Evolutionary conservation across 768 basidiomycete species (phyloP).

Genomic region (Lanmaoa rubissima): DNA sequence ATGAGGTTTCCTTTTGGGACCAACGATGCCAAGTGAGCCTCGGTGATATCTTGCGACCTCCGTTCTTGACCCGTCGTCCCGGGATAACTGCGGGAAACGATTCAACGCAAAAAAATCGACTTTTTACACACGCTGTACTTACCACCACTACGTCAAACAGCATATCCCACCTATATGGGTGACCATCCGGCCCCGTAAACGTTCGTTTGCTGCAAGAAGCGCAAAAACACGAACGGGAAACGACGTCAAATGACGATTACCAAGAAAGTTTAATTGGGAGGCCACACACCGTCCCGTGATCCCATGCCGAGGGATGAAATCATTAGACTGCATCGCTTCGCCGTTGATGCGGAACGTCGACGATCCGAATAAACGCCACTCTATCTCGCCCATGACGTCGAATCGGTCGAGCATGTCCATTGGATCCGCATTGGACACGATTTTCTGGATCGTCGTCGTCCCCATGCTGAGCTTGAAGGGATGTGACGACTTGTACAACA

Average conservation of each 20-base stretch:
- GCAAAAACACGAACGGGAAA: neutral
- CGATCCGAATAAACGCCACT: constrained; percentile 27
- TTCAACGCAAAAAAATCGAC: too few species aligned
- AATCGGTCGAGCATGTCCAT: constrained; percentile 28
- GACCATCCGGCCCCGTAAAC: constrained; percentile 33
- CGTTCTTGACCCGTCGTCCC: constrained; percentile 9
- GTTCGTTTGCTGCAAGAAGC: constrained; percentile 12
- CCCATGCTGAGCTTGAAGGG: constrained; percentile 3
- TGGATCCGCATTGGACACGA: constrained; percentile 15
- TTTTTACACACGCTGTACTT: neutral
- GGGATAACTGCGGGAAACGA: constrained; percentile 10
- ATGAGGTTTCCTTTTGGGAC: constrained; percentile 3
- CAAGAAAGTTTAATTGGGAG: neutral
- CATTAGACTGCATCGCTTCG: constrained; percentile 20
- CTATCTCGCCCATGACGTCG: constrained; percentile 32
- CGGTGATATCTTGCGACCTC: constrained; percentile 20
- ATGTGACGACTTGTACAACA: constrained; percentile 23
- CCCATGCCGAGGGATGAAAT: constrained; percentile 23
- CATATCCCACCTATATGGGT: constrained; percentile 33
- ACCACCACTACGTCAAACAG: constrained; percentile 11
- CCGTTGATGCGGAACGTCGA: constrained; percentile 31
- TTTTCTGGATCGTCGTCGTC: constrained; percentile 23
- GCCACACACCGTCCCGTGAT: neutral
- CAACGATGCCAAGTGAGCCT: constrained; percentile 17
- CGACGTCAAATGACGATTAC: neutral